Evolutionary conservation across 1,284 basidiomycete species (phyloP).

Genomic region (Pseudomicrostroma phylloplanum): DNA sequence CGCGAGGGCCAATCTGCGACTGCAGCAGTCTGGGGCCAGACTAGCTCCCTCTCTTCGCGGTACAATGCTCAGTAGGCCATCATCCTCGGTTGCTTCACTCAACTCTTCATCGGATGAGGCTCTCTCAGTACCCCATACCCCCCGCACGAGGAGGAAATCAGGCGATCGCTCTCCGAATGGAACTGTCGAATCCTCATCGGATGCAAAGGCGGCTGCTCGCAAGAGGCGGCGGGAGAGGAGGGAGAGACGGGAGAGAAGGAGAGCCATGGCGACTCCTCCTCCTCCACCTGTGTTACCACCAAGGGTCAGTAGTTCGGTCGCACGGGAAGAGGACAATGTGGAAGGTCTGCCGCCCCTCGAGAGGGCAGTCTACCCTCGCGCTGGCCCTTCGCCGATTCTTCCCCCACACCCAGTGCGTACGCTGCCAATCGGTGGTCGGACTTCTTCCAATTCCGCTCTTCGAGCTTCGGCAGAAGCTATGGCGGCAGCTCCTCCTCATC

Average conservation of each 20-base stretch:
- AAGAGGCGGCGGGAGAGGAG: neutral
- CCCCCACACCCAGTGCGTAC: neutral
- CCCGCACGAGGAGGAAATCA: neutral
- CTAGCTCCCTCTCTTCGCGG: neutral
- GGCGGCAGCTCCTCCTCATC: neutral
- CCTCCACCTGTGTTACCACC: constrained; percentile 15
- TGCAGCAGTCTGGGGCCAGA: constrained; percentile 2
- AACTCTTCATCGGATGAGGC: neutral
- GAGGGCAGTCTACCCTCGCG: neutral
- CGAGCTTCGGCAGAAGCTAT: neutral
- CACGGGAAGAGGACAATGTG: neutral
- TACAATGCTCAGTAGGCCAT: too few relatives aligned
- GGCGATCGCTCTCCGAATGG: neutral
- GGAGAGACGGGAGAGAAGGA: neutral
- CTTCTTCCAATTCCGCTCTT: neutral
- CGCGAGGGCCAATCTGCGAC: neutral
- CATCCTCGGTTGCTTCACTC: neutral
- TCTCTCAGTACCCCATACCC: neutral
- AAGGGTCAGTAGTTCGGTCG: constrained; percentile 7
- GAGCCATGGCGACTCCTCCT: constrained; percentile 10
- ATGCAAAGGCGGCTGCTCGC: neutral
- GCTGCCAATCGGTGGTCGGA: neutral
- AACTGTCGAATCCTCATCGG: neutral
- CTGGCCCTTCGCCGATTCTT: constrained; percentile 3
- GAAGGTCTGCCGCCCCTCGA: neutral